Conservation (phyloP, 2,329 filamentous ascomycete species). For the Colletotrichum melonis region DNA sequence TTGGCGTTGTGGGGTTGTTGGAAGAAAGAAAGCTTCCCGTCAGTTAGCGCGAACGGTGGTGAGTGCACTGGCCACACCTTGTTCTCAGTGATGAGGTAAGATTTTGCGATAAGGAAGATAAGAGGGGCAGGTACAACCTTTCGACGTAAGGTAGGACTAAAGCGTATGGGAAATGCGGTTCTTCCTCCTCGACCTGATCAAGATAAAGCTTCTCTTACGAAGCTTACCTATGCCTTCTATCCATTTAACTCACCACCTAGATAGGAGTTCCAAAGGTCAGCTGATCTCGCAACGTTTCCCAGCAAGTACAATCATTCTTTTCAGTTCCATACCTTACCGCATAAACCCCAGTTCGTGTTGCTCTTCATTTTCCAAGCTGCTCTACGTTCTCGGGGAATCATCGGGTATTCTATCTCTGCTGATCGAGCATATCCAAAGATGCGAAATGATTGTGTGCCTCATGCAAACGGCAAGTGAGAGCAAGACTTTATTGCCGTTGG, state of each 20-base stretch:
- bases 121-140: background rate
- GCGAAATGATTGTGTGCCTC: background rate
- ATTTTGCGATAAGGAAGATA: slow-evolving; percentile 4
- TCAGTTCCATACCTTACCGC: background rate
- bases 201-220: no score
- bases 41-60: slow-evolving; percentile 17
- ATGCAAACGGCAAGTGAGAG: background rate
- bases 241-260: background rate
- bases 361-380: background rate
- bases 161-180: no score
- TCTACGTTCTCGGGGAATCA: background rate
- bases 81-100: slow-evolving; percentile 11
- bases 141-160: no score
- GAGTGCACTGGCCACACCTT: slow-evolving; percentile 35
- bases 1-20: slow-evolving; percentile 28
- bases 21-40: slow-evolving; percentile 13
- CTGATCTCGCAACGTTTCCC: background rate
- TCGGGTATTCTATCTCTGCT: background rate
- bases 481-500: background rate
- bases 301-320: background rate
- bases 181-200: background rate
- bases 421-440: background rate
- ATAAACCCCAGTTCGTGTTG: background rate
- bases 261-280: background rate
- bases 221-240: background rate